These are phyloP conservation scores for Odonthalia washingtoniensis DNA, from an alignment of 31 red algal species.

Conservation along the genomic window DNA sequence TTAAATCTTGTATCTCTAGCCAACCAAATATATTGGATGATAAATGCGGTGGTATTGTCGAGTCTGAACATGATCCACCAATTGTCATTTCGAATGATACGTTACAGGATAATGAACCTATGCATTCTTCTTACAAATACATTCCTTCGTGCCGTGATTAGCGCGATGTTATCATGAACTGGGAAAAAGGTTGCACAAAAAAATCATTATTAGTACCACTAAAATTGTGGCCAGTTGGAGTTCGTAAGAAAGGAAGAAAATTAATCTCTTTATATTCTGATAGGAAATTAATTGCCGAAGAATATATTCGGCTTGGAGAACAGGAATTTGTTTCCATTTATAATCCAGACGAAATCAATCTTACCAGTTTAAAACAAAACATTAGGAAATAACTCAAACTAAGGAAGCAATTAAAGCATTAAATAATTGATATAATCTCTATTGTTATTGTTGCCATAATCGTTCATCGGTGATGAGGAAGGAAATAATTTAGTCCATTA, in stretches of 20 bases:
- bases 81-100: background rate
- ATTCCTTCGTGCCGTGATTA: background rate
- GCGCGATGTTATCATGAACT: conserved; percentile 2
- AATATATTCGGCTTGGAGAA: too few relatives aligned
- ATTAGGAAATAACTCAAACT: too few relatives aligned
- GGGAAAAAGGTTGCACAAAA: background rate
- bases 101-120: background rate
- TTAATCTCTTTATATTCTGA: background rate
- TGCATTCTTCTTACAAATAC: background rate
- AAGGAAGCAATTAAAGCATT: too few relatives aligned
- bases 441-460: too few relatives aligned
- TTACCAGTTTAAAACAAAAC: too few relatives aligned
- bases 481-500: too few relatives aligned
- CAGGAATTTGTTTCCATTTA: too few relatives aligned
- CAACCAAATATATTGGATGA: background rate
- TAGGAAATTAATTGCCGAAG: background rate
- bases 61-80: background rate
- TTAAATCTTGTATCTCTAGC: background rate
- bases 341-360: too few relatives aligned
- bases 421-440: too few relatives aligned
- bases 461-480: too few relatives aligned
- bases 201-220: background rate
- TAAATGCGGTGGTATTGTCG: background rate
- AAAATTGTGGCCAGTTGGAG: background rate
- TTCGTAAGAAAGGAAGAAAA: background rate